Conservation (phyloP, 192 early-diverging fungal genomes). For the Umbelopsis sp. region DNA sequence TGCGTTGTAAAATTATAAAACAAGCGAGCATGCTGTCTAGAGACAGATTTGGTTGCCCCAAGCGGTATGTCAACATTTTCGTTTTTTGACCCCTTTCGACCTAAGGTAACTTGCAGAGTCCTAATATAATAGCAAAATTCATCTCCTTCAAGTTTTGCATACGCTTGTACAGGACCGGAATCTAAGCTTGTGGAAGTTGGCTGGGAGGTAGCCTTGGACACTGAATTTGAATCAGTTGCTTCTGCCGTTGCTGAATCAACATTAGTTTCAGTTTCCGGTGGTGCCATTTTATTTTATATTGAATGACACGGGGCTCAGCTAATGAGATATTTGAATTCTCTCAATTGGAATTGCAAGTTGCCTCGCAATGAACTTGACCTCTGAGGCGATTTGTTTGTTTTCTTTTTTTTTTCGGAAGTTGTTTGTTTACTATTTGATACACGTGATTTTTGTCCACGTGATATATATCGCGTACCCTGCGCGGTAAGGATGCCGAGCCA, state of each 20-base stretch:
- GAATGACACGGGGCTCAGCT: too few species aligned
- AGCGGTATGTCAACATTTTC: conserved; percentile 86
- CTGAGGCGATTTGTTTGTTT: conserved; percentile 15
- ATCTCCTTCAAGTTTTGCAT: conserved; percentile 87
- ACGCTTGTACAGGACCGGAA: conserved; percentile 74
- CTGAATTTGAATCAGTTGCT: not conserved
- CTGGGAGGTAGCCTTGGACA: not conserved
- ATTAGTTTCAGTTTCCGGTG: not conserved
- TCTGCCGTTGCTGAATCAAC: not conserved
- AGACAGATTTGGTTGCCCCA: conserved; percentile 83
- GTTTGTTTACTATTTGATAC: not conserved
- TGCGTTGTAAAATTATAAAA: conserved; percentile 82
- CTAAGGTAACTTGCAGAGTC: conserved; percentile 76
- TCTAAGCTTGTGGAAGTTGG: conserved; percentile 28
- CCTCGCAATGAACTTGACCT: not conserved
- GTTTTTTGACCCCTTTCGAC: conserved; percentile 62
- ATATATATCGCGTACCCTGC: too few species aligned
- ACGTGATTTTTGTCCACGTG: not conserved
- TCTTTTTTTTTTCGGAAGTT: not conserved
- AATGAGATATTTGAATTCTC: too few species aligned
- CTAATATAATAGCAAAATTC: conserved; percentile 85
- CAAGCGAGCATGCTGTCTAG: conserved; percentile 82
- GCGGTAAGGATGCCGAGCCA: too few species aligned
- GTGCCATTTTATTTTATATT: not conserved
- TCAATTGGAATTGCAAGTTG: too few species aligned